Conservation (phyloP, 805 yeast genomes). For the Tanozyma kutaoensis region DNA sequence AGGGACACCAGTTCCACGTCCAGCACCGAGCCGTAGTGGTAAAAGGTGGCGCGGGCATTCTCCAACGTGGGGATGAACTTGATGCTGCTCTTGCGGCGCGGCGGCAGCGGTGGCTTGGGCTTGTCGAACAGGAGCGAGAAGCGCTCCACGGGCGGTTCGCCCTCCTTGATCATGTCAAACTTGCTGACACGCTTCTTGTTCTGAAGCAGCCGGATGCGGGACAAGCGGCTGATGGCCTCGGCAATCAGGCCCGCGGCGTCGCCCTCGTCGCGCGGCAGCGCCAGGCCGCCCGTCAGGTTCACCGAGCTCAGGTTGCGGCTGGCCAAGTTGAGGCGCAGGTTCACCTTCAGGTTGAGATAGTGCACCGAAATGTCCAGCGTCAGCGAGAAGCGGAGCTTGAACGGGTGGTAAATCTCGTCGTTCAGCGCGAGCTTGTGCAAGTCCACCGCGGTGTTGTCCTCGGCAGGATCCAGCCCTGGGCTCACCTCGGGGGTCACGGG, state of each 20-base stretch:
- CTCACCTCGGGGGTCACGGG: constrained; percentile 29
- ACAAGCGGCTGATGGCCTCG: constrained; percentile 6
- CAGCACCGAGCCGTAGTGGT: too few species aligned
- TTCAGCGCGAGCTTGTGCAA: constrained; percentile 18
- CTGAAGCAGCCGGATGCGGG: constrained; percentile 7
- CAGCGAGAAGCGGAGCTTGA: constrained; percentile 23
- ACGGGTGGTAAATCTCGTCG: constrained; percentile 23
- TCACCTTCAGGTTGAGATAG: constrained; percentile 23
- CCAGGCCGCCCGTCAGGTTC: too few species aligned
- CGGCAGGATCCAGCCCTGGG: constrained; percentile 27
- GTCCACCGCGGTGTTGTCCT: constrained; percentile 27
- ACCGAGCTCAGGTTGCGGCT: too few species aligned
- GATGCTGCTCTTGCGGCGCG: constrained; percentile 12
- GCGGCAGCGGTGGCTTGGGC: constrained; percentile 1
- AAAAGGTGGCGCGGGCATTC: too few species aligned
- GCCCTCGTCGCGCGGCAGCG: constrained; percentile 6
- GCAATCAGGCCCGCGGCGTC: constrained; percentile 3
- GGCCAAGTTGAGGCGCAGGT: constrained; percentile 20
- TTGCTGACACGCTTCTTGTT: constrained; percentile 1
- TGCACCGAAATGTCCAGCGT: constrained; percentile 26
- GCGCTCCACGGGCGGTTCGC: constrained; percentile 3
- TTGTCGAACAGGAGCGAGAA: constrained; percentile 8
- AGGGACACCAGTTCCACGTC: too few species aligned
- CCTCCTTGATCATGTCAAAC: constrained; percentile 1
- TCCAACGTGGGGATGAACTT: constrained; percentile 22